These are phyloP conservation scores for Clavariopsis aquatica DNA, from an alignment of 495 filamentous ascomycete species.

Conservation along the genomic window DNA sequence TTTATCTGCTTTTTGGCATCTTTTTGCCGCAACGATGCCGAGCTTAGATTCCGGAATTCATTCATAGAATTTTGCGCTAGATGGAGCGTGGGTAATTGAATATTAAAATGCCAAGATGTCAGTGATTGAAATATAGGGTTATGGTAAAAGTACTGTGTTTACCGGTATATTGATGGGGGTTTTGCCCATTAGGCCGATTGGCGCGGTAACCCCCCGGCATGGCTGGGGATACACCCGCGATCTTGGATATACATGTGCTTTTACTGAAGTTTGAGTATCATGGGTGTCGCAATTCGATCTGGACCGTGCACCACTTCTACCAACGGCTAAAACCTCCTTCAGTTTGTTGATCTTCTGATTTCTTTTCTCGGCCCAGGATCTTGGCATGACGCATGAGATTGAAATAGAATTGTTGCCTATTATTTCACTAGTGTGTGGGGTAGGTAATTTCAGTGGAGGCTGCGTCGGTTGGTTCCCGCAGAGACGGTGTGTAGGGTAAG, in stretches of 20 bases:
- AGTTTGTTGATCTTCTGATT: conserved; percentile 23
- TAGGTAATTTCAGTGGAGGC: conserved; percentile 2
- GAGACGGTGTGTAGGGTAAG: too few species aligned
- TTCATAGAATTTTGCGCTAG: conserved; percentile 22
- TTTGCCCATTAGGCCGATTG: conserved; percentile 28
- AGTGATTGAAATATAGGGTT: conserved; percentile 25
- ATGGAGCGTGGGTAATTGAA: conserved; percentile 27
- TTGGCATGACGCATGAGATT: conserved; percentile 19
- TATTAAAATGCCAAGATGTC: conserved; percentile 30
- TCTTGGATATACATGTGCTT: conserved; percentile 29
- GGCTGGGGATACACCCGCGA: conserved; percentile 23
- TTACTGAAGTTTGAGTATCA: conserved; percentile 25
- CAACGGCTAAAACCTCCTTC: conserved; percentile 18
- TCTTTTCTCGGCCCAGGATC: conserved; percentile 21
- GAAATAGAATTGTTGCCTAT: conserved; percentile 20
- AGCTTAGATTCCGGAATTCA: conserved; percentile 27
- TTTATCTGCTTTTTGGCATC: conserved; percentile 28
- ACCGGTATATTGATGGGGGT: conserved; percentile 23
- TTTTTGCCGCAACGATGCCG: conserved; percentile 27
- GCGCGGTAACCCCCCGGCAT: conserved; percentile 22
- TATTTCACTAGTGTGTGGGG: conserved; percentile 18
- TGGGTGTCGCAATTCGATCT: too few species aligned
- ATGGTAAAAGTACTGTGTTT: conserved; percentile 25
- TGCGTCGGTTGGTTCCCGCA: conserved; percentile 3
- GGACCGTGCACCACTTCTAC: conserved; percentile 10